A percentile compares a stretch with the other conserved stretches of the same genome.
These are phyloP conservation scores for Kitagawia praeruptora DNA, from an alignment of 129 eudicot genomes.

Conservation along the genomic window DNA sequence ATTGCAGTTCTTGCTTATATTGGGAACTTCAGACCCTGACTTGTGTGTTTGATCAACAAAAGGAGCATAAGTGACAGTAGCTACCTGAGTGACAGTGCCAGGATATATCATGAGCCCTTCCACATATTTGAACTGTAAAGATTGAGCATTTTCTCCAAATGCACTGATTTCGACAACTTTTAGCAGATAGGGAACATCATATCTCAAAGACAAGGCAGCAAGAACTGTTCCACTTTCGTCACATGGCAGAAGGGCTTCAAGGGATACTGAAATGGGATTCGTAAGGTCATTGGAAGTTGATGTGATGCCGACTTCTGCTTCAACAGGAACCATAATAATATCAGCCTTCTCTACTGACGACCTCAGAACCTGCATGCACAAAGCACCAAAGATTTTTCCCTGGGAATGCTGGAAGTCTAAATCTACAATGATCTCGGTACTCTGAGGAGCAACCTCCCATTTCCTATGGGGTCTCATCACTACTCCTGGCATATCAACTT, in stretches of 20 bases:
- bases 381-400: slow-evolving; percentile 38
- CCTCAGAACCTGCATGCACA: slow-evolving; percentile 47
- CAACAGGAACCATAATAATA: slow-evolving; percentile 53
- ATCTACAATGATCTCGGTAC: slow-evolving; percentile 46
- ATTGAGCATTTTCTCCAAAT: slow-evolving; percentile 28
- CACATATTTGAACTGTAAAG: slow-evolving; percentile 40
- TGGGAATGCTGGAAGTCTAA: slow-evolving; percentile 40
- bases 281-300: slow-evolving; percentile 14
- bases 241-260: slow-evolving; percentile 40
- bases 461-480: slow-evolving; percentile 56
- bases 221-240: slow-evolving; percentile 34
- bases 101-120: slow-evolving; percentile 84
- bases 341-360: slow-evolving; percentile 30
- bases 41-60: background rate
- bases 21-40: slow-evolving; percentile 12
- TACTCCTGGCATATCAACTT: slow-evolving; percentile 29
- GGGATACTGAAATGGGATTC: slow-evolving; percentile 32
- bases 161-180: slow-evolving; percentile 41
- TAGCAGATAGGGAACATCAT: slow-evolving; percentile 39
- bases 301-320: slow-evolving; percentile 34
- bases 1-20: slow-evolving; percentile 37
- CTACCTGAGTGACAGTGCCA: slow-evolving; percentile 55
- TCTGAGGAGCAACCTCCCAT: slow-evolving; percentile 53
- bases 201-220: slow-evolving; percentile 47
- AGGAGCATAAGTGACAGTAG: slow-evolving; percentile 35